These are phyloP conservation scores for Cercophora newfieldiana DNA, from an alignment of 495 filamentous ascomycete species.

Conservation along the genomic window DNA sequence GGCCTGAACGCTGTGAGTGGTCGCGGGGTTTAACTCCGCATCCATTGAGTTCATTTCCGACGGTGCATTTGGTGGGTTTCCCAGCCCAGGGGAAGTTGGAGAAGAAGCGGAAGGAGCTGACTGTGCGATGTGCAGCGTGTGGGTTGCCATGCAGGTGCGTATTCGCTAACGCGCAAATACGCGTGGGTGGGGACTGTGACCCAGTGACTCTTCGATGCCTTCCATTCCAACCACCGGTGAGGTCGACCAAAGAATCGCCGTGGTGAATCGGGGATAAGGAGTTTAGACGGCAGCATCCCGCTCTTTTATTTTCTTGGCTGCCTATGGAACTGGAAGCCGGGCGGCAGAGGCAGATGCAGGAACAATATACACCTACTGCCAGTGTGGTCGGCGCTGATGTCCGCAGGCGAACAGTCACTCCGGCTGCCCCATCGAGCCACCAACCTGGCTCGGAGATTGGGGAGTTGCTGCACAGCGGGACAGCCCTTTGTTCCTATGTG, in stretches of 20 bases:
- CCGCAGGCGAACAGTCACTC: background rate
- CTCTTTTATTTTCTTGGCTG: background rate
- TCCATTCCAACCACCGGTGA: background rate
- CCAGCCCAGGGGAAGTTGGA: background rate
- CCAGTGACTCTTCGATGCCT: background rate
- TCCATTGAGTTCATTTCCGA: background rate
- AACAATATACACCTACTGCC: background rate
- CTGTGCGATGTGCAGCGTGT: background rate
- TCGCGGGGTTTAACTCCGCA: too few relatives aligned
- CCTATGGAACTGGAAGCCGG: background rate
- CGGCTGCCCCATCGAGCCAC: background rate
- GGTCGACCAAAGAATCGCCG: background rate
- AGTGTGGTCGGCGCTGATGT: background rate
- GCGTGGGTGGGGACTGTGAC: background rate
- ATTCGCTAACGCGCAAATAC: slow-evolving; percentile 16
- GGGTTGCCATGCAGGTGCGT: slow-evolving; percentile 6
- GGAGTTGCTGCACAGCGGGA: background rate
- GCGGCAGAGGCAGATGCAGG: background rate
- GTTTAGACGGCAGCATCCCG: background rate
- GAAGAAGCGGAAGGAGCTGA: background rate
- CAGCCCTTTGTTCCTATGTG: background rate
- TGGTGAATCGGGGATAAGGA: background rate
- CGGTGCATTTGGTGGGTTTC: background rate
- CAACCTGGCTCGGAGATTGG: background rate
- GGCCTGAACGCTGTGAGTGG: too few relatives aligned